A percentile compares a stretch with the other conserved stretches of the same genome.
phyloP scores from a whole-genome alignment of 805 yeast species.

The Yamadazyma takamatsuzukensis region DNA sequence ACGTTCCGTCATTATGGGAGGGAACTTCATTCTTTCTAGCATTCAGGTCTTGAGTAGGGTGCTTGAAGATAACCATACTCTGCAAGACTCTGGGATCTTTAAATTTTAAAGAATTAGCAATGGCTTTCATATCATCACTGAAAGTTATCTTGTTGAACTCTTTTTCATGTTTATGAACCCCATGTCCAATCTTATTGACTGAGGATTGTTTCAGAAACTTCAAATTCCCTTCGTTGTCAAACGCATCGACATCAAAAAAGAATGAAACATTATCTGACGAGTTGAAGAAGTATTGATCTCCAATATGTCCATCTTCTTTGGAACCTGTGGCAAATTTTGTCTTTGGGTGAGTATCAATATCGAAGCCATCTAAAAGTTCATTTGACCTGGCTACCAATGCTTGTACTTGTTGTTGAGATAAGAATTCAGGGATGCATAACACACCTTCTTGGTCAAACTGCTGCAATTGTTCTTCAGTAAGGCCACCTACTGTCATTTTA shows the following conservation, averaged over 20 bases:
- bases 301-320: slow-evolving; percentile 54
- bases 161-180: slow-evolving; percentile 56
- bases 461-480: slow-evolving; percentile 48
- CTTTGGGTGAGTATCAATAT: slow-evolving; percentile 56
- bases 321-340: slow-evolving; percentile 65
- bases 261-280: slow-evolving; percentile 67
- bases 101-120: slow-evolving; percentile 51
- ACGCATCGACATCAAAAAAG: slow-evolving; percentile 71
- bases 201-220: slow-evolving; percentile 51
- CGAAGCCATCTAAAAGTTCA: slow-evolving; percentile 45
- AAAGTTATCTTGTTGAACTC: slow-evolving; percentile 51
- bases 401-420: slow-evolving; percentile 38
- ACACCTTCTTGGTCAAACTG: slow-evolving; percentile 56
- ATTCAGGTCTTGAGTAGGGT: slow-evolving; percentile 38
- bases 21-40: slow-evolving; percentile 59
- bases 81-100: slow-evolving; percentile 70
- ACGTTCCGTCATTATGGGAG: slow-evolving; percentile 72
- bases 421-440: slow-evolving; percentile 54
- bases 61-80: slow-evolving; percentile 77
- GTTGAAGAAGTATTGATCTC: slow-evolving; percentile 67
- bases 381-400: slow-evolving; percentile 42
- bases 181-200: slow-evolving; percentile 78
- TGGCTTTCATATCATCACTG: slow-evolving; percentile 43
- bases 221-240: slow-evolving; percentile 50
- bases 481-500: slow-evolving; percentile 7